Evolutionary conservation across 108 stramenopile species (phyloP).

Genomic region (Skeletonema grethae): DNA sequence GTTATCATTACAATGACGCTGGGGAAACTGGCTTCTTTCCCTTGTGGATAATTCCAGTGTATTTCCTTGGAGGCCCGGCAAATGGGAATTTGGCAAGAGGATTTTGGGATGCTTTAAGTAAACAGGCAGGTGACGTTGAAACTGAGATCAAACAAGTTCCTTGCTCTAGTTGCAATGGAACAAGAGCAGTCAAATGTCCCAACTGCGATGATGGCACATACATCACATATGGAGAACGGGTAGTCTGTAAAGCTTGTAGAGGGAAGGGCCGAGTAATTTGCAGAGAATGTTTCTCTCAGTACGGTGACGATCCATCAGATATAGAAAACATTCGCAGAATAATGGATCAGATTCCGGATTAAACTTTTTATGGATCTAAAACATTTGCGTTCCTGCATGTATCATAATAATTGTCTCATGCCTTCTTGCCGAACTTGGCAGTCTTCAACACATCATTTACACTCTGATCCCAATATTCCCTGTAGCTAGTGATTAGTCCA

Average conservation of each 20-base stretch:
- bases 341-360: conserved; percentile 77
- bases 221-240: conserved; percentile 61
- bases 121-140: not conserved
- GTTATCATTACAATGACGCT: conserved; percentile 79
- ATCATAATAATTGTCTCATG: conserved; percentile 2
- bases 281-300: conserved; percentile 65
- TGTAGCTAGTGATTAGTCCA: conserved; percentile 85
- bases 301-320: conserved; percentile 75
- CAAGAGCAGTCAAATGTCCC: conserved; percentile 68
- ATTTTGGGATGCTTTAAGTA: conserved; percentile 65
- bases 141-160: conserved; percentile 4
- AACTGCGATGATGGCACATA: conserved; percentile 84
- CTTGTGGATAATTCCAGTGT: conserved; percentile 84
- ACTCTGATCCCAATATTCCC: conserved; percentile 89
- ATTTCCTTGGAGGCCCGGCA: conserved; percentile 88
- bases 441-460: conserved; percentile 74
- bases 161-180: conserved; percentile 64
- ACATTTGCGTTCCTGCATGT: not conserved
- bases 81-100: conserved; percentile 83
- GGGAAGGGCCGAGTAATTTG: conserved; percentile 79
- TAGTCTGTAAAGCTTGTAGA: conserved; percentile 67
- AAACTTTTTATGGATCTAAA: not conserved
- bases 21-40: conserved; percentile 89
- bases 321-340: conserved; percentile 74
- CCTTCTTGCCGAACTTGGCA: conserved; percentile 64